phyloP scores from a whole-genome alignment of 306 rosid genomes.

The Begonia masoniana region DNA sequence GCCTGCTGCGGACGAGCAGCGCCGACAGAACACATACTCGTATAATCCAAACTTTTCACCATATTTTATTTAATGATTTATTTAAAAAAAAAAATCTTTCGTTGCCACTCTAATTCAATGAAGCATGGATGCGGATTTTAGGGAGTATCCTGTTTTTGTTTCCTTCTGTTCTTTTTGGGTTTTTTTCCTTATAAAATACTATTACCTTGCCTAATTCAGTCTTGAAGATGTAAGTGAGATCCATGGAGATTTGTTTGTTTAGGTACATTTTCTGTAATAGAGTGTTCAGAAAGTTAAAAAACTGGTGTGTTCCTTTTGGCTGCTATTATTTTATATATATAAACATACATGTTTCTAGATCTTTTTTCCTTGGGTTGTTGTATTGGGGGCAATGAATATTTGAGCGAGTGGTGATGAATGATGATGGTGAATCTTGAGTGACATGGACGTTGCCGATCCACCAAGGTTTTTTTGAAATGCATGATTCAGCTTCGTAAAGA shows the following conservation, averaged over 20 bases:
- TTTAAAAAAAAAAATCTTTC: neutral
- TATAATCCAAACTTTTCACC: conserved; percentile 21
- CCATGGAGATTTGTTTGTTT: neutral
- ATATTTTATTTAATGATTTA: conserved; percentile 3
- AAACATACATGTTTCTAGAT: no score
- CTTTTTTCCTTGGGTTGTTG: no score
- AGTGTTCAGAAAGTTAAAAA: no score
- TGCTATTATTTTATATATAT: no score
- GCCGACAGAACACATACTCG: conserved; percentile 19
- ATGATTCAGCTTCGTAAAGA: no score
- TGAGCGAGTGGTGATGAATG: no score
- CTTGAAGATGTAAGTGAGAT: conserved; percentile 19
- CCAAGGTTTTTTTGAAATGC: no score
- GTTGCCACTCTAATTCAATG: neutral
- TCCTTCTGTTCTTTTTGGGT: neutral
- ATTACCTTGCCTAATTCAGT: conserved; percentile 15
- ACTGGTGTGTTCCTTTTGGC: no score
- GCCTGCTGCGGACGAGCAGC: conserved; percentile 14
- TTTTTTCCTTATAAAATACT: neutral
- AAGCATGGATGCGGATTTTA: conserved; percentile 57
- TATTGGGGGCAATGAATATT: no score
- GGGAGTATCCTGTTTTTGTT: conserved; percentile 39
- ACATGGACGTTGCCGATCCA: no score
- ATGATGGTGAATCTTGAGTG: no score
- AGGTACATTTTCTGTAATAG: neutral